Base-by-base conservation (phyloP, 257 asterid species). In the Thymus mandschuricus region DNA sequence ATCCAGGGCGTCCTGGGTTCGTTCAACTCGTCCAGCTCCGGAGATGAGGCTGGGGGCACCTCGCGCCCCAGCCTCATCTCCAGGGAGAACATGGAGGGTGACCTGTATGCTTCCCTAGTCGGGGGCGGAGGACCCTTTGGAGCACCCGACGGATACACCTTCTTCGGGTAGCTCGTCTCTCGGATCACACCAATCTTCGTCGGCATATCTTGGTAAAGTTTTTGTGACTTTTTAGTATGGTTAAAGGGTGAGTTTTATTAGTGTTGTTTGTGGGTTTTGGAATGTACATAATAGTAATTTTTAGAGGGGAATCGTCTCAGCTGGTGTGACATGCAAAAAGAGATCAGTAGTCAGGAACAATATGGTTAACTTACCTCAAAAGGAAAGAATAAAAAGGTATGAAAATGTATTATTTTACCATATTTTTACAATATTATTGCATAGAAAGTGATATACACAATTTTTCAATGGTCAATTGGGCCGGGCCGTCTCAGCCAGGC, bases 31-130 rank as follows among this genome's bases (percentile, higher is more conserved):
- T 64, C 88, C 3, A 82, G 80, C 7, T 82, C 88, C 0, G 76
- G 87, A 30, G 90, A 82, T 59, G 90, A 87, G 71, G 86, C 55
- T 60, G 87, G 88, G 75, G 21, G 21, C 21, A 81, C 83, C 69
- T 77, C 79, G 4, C 34, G 33, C 33, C 60, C 64, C 44, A 43
- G 30, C 44, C 64, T 75, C 59, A 58, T 75, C 58, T 69, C 63
- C 33, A 68, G 76, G 54, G 72, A 79, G n/a, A 58, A 69, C 21
- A 56, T 81, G 74, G 95, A 81, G 80, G 76, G 75, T 78, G 89
- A 80, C 10, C 62, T 77, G 30, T 83, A 83, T 35, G 80, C 82
- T 58, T 73, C 84, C 64, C 73, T 82, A 13, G 80, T 84, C 27
- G 85, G 81, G 21, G 80, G 50, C 12, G 84, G 77, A 70, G 80